Evolutionary conservation across 495 filamentous ascomycete species (phyloP).

Genomic region (Mycothermus thermophilus): DNA sequence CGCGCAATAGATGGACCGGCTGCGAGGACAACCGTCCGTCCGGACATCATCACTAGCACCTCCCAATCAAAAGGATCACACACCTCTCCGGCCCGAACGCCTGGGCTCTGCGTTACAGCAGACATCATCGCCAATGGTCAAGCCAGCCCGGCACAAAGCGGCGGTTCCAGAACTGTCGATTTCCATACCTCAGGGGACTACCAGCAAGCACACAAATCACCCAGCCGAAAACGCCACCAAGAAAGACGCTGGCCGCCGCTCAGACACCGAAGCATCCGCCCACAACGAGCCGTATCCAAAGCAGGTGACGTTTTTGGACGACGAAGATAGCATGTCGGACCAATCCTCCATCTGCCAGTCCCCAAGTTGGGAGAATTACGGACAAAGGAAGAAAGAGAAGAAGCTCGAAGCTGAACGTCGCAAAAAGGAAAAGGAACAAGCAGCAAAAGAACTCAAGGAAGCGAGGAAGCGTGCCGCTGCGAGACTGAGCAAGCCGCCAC

Average conservation of each 20-base stretch:
- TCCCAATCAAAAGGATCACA: slow-evolving; percentile 5
- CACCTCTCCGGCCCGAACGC: slow-evolving; percentile 12
- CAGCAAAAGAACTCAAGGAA: slow-evolving; percentile 23
- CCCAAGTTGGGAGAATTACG: slow-evolving; percentile 40
- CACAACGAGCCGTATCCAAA: slow-evolving; percentile 17
- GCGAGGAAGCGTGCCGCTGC: slow-evolving; percentile 14
- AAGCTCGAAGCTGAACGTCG: slow-evolving; percentile 30
- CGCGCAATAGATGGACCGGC: slow-evolving; percentile 13
- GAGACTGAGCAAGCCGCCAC: slow-evolving; percentile 23
- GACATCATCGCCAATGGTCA: slow-evolving; percentile 27
- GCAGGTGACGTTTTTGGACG: slow-evolving; percentile 28
- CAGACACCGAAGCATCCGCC: slow-evolving; percentile 5
- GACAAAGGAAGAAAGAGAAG: slow-evolving; percentile 36
- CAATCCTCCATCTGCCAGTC: slow-evolving; percentile 43
- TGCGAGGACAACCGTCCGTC: slow-evolving; percentile 7
- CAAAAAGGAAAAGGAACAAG: slow-evolving; percentile 29
- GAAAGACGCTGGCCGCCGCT: neutral
- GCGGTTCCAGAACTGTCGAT: slow-evolving; percentile 28
- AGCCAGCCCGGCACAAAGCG: slow-evolving; percentile 25
- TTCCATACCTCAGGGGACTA: slow-evolving; percentile 24
- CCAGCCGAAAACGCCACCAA: slow-evolving; percentile 1
- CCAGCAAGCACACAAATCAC: neutral
- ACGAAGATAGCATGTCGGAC: slow-evolving; percentile 29
- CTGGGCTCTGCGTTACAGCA: slow-evolving; percentile 13
- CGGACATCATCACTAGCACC: slow-evolving; percentile 8